Conservation (phyloP, 139 green algal genomes). For the Astrephomene gubernaculifera region DNA sequence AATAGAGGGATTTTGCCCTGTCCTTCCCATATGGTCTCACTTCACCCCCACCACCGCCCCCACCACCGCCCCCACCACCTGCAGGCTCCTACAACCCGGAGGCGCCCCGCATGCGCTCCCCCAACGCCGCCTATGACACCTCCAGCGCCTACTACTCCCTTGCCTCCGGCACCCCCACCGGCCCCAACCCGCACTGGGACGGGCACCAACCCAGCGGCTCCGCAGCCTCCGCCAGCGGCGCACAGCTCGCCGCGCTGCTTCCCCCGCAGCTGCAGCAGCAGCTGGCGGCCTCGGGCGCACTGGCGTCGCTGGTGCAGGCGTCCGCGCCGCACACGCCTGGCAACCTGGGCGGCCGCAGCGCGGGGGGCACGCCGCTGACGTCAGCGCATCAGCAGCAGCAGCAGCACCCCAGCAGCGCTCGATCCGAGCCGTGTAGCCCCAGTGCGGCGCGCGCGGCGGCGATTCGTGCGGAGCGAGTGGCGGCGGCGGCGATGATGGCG, state of each 20-base stretch:
- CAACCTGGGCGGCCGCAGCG: too few species aligned
- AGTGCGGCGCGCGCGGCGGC: slow-evolving; percentile 14
- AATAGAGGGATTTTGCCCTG: too few species aligned
- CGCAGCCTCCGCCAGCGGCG: background rate
- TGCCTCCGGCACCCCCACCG: slow-evolving; percentile 23
- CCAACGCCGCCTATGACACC: slow-evolving; percentile 14
- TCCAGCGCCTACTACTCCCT: slow-evolving; percentile 25
- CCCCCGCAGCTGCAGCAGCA: slow-evolving; percentile 35
- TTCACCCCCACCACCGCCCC: background rate
- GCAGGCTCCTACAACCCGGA: slow-evolving; percentile 46
- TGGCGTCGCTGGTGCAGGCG: background rate
- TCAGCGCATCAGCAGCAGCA: background rate
- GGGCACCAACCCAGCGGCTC: background rate
- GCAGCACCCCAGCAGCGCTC: background rate
- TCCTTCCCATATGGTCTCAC: too few species aligned
- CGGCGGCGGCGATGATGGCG: slow-evolving; percentile 20
- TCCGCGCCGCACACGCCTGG: background rate
- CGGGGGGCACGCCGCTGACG: background rate
- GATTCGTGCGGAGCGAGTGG: slow-evolving; percentile 1
- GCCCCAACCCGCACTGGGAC: background rate
- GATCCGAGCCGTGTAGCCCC: slow-evolving; percentile 13
- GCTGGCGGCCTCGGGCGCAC: background rate
- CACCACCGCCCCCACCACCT: background rate
- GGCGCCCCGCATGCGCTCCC: slow-evolving; percentile 19
- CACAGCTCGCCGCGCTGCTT: background rate